A percentile compares a stretch with the other conserved stretches of the same genome.
phyloP scores from a whole-genome alignment of 129 eudicot genomes.

The Lonicera japonica region DNA sequence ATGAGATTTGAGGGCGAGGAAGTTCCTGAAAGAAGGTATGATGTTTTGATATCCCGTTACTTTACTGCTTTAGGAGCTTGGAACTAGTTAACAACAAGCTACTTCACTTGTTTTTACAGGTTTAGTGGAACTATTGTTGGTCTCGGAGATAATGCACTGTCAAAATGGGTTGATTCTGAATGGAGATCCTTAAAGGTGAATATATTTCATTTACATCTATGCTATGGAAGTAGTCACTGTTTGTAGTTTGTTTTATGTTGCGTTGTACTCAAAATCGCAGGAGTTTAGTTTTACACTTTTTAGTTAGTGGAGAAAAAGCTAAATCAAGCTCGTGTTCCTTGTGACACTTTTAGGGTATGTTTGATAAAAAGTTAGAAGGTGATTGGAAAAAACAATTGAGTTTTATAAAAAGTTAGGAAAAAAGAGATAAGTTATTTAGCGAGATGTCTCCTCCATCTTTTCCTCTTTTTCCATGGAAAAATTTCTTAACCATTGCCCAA shows the following conservation, averaged over 20 bases:
- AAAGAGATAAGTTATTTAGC: too few relatives aligned
- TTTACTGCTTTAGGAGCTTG: slow-evolving; percentile 7
- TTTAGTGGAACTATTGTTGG: slow-evolving; percentile 98
- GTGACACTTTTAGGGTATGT: background rate
- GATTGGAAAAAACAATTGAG: background rate
- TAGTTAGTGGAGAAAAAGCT: background rate
- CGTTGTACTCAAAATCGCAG: too few relatives aligned
- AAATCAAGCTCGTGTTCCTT: background rate
- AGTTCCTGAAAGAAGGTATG: slow-evolving; percentile 89
- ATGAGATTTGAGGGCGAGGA: slow-evolving; percentile 93
- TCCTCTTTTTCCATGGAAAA: too few relatives aligned
- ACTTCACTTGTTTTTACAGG: slow-evolving; percentile 38
- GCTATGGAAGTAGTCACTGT: background rate
- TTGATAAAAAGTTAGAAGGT: too few relatives aligned
- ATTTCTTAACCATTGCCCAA: too few relatives aligned
- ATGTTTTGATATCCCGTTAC: slow-evolving; percentile 4
- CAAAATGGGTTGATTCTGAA: slow-evolving; percentile 83
- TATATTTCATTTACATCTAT: background rate
- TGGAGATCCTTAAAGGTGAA: slow-evolving; percentile 95
- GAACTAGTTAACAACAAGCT: background rate
- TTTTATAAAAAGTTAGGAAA: background rate
- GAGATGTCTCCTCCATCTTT: too few relatives aligned
- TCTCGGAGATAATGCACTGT: slow-evolving; percentile 54
- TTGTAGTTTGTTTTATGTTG: background rate
- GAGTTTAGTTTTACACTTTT: background rate